Percentiles rank a stretch among this genome's conserved stretches.
Evolutionary conservation across 768 basidiomycete species (phyloP).

Genomic region (Pleurotus pulmonarius): DNA sequence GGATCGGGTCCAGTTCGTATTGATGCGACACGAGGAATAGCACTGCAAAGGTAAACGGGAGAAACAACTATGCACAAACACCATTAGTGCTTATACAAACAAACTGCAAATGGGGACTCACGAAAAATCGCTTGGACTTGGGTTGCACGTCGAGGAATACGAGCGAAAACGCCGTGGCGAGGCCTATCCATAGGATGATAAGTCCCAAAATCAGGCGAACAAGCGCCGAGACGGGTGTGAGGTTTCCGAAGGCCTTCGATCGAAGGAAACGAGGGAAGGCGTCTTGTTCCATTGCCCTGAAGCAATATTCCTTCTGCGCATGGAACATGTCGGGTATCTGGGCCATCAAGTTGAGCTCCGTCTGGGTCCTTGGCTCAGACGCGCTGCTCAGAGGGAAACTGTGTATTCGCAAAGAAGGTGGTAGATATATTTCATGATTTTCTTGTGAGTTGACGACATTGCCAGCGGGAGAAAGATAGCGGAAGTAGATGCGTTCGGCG

Average conservation of each 20-base stretch:
- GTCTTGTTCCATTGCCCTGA: constrained; percentile 94
- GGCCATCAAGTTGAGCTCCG: constrained; percentile 75
- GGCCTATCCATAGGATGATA: constrained; percentile 90
- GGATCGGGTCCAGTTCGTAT: constrained; percentile 95
- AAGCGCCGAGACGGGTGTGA: constrained; percentile 88
- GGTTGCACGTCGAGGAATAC: constrained; percentile 93
- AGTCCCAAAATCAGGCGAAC: constrained; percentile 84
- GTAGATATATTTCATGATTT: constrained; percentile 98
- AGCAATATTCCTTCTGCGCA: constrained; percentile 94
- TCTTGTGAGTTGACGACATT: constrained; percentile 75
- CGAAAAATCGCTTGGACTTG: constrained; percentile 91
- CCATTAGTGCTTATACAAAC: constrained; percentile 9
- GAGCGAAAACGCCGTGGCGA: constrained; percentile 85
- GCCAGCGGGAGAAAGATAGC: constrained; percentile 85
- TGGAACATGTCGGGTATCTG: constrained; percentile 97
- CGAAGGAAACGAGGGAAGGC: constrained; percentile 93
- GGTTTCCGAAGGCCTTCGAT: constrained; percentile 96
- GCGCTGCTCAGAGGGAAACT: constrained; percentile 80
- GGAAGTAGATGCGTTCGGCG: constrained; percentile 93
- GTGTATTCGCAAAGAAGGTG: constrained; percentile 87
- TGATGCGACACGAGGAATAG: constrained; percentile 93
- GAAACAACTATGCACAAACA: constrained; percentile 65
- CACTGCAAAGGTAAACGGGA: constrained; percentile 87
- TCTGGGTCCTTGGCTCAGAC: constrained; percentile 65
- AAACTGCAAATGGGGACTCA: constrained; percentile 37